phyloP scores from a whole-genome alignment of 2,329 filamentous ascomycete genomes.

The Nigrospora osmanthi region DNA sequence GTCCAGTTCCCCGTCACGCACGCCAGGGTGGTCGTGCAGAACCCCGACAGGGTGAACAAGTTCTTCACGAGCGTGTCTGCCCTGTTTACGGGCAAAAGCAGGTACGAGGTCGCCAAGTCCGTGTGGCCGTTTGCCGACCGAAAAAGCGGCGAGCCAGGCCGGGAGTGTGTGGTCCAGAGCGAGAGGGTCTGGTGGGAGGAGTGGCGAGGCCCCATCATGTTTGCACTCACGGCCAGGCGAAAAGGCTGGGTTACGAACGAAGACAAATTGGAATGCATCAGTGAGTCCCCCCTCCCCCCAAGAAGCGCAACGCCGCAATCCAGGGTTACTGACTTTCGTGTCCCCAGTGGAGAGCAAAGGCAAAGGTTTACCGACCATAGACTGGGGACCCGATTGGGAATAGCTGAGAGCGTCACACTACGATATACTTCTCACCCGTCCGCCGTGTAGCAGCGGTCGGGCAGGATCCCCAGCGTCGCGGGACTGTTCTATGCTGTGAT shows the following conservation, averaged over 20 bases:
- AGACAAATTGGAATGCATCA: constrained; percentile 44
- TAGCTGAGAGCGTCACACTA: too few species aligned
- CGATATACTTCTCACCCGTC: too few species aligned
- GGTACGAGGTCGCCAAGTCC: constrained; percentile 46
- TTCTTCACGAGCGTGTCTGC: constrained; percentile 45
- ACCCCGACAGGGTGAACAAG: constrained; percentile 43
- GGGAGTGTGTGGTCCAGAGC: constrained; percentile 42
- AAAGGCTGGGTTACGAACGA: constrained; percentile 42
- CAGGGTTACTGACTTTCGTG: too few species aligned
- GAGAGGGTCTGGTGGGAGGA: constrained; percentile 50
- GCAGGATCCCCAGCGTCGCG: too few species aligned
- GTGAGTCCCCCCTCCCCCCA: too few species aligned
- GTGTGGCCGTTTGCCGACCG: constrained; percentile 42
- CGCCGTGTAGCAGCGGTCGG: too few species aligned
- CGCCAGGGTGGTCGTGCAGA: constrained; percentile 38
- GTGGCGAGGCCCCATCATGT: constrained; percentile 37
- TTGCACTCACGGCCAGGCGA: constrained; percentile 26
- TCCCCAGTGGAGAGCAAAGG: constrained; percentile 16
- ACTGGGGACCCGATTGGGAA: too few species aligned
- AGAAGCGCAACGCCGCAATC: too few species aligned
- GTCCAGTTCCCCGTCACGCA: constrained; percentile 44
- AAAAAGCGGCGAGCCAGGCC: constrained; percentile 32
- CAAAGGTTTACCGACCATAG: constrained; percentile 1
- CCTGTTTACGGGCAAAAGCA: constrained; percentile 43
- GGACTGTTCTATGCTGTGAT: too few species aligned